Conservation (phyloP, 139 green algal species). For the Picochlorum sp. region DNA sequence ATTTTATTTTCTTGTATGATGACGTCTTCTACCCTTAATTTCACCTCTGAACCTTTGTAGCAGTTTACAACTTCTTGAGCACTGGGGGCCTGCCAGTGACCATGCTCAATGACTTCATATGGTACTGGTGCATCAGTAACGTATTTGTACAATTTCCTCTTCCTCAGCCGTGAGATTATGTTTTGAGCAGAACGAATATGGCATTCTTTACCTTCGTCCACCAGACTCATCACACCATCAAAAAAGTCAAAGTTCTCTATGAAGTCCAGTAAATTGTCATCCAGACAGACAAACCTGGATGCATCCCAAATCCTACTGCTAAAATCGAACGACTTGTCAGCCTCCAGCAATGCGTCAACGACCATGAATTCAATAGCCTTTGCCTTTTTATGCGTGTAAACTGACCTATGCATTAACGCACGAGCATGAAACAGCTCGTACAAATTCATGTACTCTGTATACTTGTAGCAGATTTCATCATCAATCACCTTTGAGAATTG, state of each 20-base stretch:
- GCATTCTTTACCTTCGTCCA: neutral
- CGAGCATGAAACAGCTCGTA: conserved; percentile 61
- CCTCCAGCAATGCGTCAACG: conserved; percentile 62
- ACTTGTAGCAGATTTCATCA: conserved; percentile 72
- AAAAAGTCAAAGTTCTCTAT: conserved; percentile 21
- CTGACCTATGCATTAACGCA: conserved; percentile 50
- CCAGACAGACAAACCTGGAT: conserved; percentile 47
- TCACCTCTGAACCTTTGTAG: conserved; percentile 19
- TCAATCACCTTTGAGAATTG: conserved; percentile 55
- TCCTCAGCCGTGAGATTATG: conserved; percentile 41
- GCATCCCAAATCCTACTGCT: conserved; percentile 20
- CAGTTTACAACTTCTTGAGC: conserved; percentile 25
- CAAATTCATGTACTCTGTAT: conserved; percentile 63
- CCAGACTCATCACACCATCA: neutral
- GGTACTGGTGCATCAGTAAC: conserved; percentile 36
- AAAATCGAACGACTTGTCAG: conserved; percentile 44
- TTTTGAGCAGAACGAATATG: conserved; percentile 24
- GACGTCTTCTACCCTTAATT: conserved; percentile 37
- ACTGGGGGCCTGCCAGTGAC: conserved; percentile 2
- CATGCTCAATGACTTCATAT: neutral
- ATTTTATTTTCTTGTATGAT: conserved; percentile 54
- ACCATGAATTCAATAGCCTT: conserved; percentile 78
- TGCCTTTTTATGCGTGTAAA: conserved; percentile 76
- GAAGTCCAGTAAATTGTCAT: conserved; percentile 53
- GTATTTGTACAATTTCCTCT: conserved; percentile 62